phyloP scores from a whole-genome alignment of 1,284 basidiomycete species.

The Cutaneotrichosporon sp. region DNA sequence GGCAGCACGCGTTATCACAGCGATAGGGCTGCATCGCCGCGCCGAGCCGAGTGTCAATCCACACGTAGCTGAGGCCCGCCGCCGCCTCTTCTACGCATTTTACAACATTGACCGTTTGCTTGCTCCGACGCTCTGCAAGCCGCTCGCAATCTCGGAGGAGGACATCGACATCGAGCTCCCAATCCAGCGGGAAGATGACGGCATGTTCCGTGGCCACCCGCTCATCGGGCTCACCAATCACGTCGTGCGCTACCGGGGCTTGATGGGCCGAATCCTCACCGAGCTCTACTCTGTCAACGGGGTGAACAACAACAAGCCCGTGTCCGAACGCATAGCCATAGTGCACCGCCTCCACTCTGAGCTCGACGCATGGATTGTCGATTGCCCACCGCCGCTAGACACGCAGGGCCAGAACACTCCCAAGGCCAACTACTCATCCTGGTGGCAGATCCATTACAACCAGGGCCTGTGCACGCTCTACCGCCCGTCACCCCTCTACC shows the following conservation, averaged over 20 bases:
- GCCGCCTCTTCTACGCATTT: slow-evolving; percentile 38
- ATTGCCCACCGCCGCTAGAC: slow-evolving; percentile 21
- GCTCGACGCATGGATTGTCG: slow-evolving; percentile 30
- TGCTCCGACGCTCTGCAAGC: slow-evolving; percentile 33
- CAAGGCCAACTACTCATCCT: slow-evolving; percentile 30
- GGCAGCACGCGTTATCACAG: slow-evolving; percentile 32
- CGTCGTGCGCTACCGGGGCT: slow-evolving; percentile 30
- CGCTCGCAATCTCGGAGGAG: slow-evolving; percentile 34
- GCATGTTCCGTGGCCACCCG: slow-evolving; percentile 25
- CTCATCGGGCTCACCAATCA: slow-evolving; percentile 23
- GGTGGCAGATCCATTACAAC: slow-evolving; percentile 36
- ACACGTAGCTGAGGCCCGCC: slow-evolving; percentile 29
- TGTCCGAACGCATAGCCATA: slow-evolving; percentile 27
- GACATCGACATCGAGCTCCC: slow-evolving; percentile 39
- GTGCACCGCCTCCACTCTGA: slow-evolving; percentile 27
- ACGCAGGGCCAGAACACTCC: slow-evolving; percentile 11
- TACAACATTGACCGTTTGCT: slow-evolving; percentile 42
- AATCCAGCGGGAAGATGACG: slow-evolving; percentile 22
- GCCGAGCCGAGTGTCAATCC: slow-evolving; percentile 24
- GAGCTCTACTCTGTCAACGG: slow-evolving; percentile 34
- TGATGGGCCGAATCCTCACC: slow-evolving; percentile 31
- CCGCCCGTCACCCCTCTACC: slow-evolving; percentile 37
- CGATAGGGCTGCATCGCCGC: slow-evolving; percentile 36
- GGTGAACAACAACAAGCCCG: slow-evolving; percentile 29
- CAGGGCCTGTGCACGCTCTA: slow-evolving; percentile 35